Percentiles rank a stretch among this genome's conserved stretches.
phyloP scores from a whole-genome alignment of 768 basidiomycete genomes.

The Psilocybe tampanensis region DNA sequence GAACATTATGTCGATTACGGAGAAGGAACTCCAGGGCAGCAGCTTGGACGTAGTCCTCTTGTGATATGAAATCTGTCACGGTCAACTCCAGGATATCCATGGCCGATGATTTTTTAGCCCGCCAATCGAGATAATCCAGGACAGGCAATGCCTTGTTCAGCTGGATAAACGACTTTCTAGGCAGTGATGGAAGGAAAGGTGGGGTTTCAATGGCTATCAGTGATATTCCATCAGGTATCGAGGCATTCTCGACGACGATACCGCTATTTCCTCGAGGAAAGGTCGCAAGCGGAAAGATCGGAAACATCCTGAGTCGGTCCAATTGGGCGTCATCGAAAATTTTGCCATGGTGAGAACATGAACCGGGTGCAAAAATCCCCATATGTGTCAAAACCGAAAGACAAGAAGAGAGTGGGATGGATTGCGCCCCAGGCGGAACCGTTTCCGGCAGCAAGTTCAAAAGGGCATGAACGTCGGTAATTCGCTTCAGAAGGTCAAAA shows the following conservation, averaged over 20 bases:
- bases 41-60: slow-evolving; percentile 26
- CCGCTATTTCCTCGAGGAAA: slow-evolving; percentile 5
- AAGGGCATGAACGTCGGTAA: slow-evolving; percentile 30
- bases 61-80: slow-evolving; percentile 28
- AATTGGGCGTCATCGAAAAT: slow-evolving; percentile 6
- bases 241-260: slow-evolving; percentile 4
- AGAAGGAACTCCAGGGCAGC: slow-evolving; percentile 31
- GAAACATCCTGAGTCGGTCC: slow-evolving; percentile 20
- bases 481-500: slow-evolving; percentile 20
- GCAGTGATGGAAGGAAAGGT: slow-evolving; percentile 26
- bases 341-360: slow-evolving; percentile 4
- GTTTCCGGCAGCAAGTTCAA: slow-evolving; percentile 27
- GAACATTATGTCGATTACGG: slow-evolving; percentile 21
- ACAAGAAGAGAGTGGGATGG: slow-evolving; percentile 5
- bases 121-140: slow-evolving; percentile 27
- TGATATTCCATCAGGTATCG: slow-evolving; percentile 8
- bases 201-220: slow-evolving; percentile 10
- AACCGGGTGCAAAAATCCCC: neutral
- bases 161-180: slow-evolving; percentile 30
- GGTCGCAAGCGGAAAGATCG: slow-evolving; percentile 30
- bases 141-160: slow-evolving; percentile 19
- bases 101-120: slow-evolving; percentile 18
- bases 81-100: slow-evolving; percentile 29
- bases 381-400: slow-evolving; percentile 17
- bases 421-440: neutral